Evolutionary conservation across 2,329 filamentous ascomycete genomes (phyloP).

Genomic region (Curvularia sp.): DNA sequence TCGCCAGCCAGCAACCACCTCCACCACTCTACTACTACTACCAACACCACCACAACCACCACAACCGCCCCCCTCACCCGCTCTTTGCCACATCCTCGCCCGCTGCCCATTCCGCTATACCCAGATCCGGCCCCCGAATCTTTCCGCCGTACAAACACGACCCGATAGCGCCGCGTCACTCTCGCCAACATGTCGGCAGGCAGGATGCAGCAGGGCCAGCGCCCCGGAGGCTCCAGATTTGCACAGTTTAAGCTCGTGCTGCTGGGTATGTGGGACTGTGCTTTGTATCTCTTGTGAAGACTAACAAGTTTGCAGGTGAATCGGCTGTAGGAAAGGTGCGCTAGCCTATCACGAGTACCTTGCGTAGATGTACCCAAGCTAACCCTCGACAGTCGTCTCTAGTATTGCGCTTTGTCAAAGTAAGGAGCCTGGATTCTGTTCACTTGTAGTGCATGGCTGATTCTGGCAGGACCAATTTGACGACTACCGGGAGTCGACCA

Average conservation of each 20-base stretch:
- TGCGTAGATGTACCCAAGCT: conserved; percentile 26
- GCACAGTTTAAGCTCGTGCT: conserved; percentile 99
- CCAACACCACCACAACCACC: conserved; percentile 4
- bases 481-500: conserved; percentile 95
- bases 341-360: conserved; percentile 36
- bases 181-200: conserved; percentile 71
- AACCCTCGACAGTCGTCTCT: conserved; percentile 79
- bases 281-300: neutral
- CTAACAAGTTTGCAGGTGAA: conserved; percentile 71
- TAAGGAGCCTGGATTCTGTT: conserved; percentile 51
- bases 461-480: conserved; percentile 90
- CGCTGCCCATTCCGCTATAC: neutral
- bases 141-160: conserved; percentile 7
- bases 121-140: neutral
- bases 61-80: neutral
- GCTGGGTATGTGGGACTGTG: conserved; percentile 70
- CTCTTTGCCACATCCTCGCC: neutral
- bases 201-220: conserved; percentile 75
- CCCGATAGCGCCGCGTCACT: conserved; percentile 34
- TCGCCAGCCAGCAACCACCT: conserved; percentile 15
- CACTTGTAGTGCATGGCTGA: conserved; percentile 5
- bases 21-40: conserved; percentile 5
- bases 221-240: conserved; percentile 75
- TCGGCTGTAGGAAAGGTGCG: conserved; percentile 97
- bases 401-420: conserved; percentile 97